phyloP scores from a whole-genome alignment of 2,329 filamentous ascomycete species.

The Ophiostoma ulmi region DNA sequence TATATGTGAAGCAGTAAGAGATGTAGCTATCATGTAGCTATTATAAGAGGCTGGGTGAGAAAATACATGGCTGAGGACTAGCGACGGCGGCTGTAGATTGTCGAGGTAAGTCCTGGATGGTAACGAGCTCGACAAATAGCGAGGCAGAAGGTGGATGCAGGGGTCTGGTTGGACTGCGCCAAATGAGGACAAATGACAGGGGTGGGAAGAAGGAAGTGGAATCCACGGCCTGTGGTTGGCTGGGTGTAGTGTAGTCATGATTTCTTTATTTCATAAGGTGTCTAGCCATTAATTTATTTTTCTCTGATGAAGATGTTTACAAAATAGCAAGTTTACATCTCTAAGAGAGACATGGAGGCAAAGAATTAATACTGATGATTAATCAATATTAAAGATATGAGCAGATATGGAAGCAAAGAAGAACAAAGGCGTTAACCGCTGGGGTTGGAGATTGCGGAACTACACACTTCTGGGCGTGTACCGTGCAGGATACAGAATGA shows the following conservation, averaged over 20 bases:
- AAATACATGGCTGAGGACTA: neutral
- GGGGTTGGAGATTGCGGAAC: neutral
- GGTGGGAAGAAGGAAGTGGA: neutral
- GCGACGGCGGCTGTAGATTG: neutral
- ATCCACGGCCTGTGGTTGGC: conserved; percentile 1
- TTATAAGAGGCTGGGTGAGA: neutral
- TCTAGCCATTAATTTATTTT: neutral
- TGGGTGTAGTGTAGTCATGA: neutral
- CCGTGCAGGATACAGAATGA: neutral
- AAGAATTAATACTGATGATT: neutral
- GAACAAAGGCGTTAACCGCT: neutral
- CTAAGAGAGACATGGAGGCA: neutral
- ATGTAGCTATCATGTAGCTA: neutral
- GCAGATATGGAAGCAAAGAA: neutral
- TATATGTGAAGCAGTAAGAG: neutral
- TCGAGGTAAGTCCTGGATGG: neutral
- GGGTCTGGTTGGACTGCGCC: conserved; percentile 16
- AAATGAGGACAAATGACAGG: conserved; percentile 1
- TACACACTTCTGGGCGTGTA: neutral
- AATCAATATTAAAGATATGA: neutral
- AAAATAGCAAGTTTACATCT: neutral
- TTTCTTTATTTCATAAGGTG: neutral
- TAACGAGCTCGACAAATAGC: neutral
- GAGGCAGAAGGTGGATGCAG: neutral
- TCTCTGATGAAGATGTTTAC: neutral